Base-by-base conservation (phyloP, 2,329 filamentous ascomycete genomes). In the Paramyrothecium sp. region DNA sequence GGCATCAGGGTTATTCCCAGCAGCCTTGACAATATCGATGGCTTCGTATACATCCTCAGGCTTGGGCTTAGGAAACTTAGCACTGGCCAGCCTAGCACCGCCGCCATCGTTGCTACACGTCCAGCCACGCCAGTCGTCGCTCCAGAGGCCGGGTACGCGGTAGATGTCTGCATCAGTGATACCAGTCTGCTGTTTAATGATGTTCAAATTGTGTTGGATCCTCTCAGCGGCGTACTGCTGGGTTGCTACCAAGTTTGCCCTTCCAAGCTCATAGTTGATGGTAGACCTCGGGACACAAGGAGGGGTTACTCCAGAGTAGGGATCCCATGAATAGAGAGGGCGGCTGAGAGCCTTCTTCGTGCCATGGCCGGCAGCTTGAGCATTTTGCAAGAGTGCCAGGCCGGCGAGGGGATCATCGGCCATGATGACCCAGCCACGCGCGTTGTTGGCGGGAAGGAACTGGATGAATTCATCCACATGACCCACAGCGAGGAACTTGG, bases 401-500 rank as follows among this genome's bases (percentile, higher is more conserved):
- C 64, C 68, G 7, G 59, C 59, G 2, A 58, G 38, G 0, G 68
- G 63, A 19, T 69, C 65, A 3, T 63, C 65, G 2, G 59, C 60
- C 51, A 65, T 58, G 17, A 69, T 23, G 3, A 64, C 38, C 64
- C 65, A 70, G 2, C 68, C 68, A 0, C 57, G 66, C 13, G 63
- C 52, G 23, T 60, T 69, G 3, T 66, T 51, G 1, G 58, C 58
- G 1, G 68, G 68, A 0, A 70, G 54, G 19, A 70, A 70, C 17
- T 70, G 68, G 1, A 70, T 38, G n/a, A 68, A 69, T 56, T 70
- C 67, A 33, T 69, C 68, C 0, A 67, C 64, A 21, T 70, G 68
- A 3, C 68, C 67, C 11, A 70, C 59, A 0, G n/a, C 26, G 2
- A 70, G 38, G 65, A 65, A 70, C 1, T 34, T 55, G 2, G 65